phyloP scores from a whole-genome alignment of 1,284 basidiomycete genomes.

The Cryptococcus maquisensis region DNA sequence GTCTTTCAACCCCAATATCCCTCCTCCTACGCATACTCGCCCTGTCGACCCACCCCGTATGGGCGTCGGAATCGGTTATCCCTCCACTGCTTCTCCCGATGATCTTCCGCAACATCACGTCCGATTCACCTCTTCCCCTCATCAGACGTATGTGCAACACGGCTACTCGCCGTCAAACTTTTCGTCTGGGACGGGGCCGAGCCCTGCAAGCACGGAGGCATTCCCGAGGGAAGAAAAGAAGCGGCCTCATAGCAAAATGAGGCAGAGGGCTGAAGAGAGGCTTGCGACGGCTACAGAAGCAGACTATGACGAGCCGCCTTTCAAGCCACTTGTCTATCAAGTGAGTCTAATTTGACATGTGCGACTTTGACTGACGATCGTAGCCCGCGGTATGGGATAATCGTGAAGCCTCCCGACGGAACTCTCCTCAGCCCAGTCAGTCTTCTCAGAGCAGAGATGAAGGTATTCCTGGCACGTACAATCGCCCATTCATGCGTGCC shows the following conservation, averaged over 20 bases:
- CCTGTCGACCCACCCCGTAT: slow-evolving; percentile 15
- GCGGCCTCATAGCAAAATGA: slow-evolving; percentile 11
- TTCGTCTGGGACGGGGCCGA: slow-evolving; percentile 8
- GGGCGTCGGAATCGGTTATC: slow-evolving; percentile 1
- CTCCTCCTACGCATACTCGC: slow-evolving; percentile 17
- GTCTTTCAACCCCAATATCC: slow-evolving; percentile 6
- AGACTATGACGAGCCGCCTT: slow-evolving; percentile 28
- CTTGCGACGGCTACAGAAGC: slow-evolving; percentile 21
- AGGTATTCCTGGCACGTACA: slow-evolving; percentile 9
- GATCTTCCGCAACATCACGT: slow-evolving; percentile 13
- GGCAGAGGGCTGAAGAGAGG: slow-evolving; percentile 20
- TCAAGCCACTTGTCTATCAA: slow-evolving; percentile 31
- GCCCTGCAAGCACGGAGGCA: slow-evolving; percentile 8
- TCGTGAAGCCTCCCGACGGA: slow-evolving; percentile 22
- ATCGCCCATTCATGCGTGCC: slow-evolving; percentile 15
- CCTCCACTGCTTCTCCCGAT: slow-evolving; percentile 7
- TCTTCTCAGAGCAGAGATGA: slow-evolving; percentile 16
- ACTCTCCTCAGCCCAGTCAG: slow-evolving; percentile 15
- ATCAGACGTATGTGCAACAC: slow-evolving; percentile 1
- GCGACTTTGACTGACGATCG: neutral
- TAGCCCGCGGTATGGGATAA: slow-evolving; percentile 33
- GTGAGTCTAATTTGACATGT: slow-evolving; percentile 7
- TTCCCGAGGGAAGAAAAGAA: slow-evolving; percentile 1
- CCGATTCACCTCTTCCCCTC: slow-evolving; percentile 18
- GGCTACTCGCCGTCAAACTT: slow-evolving; percentile 9